Evolutionary conservation across 2,329 filamentous ascomycete genomes (phyloP).

Genomic region (Diaporthe ampelina): DNA sequence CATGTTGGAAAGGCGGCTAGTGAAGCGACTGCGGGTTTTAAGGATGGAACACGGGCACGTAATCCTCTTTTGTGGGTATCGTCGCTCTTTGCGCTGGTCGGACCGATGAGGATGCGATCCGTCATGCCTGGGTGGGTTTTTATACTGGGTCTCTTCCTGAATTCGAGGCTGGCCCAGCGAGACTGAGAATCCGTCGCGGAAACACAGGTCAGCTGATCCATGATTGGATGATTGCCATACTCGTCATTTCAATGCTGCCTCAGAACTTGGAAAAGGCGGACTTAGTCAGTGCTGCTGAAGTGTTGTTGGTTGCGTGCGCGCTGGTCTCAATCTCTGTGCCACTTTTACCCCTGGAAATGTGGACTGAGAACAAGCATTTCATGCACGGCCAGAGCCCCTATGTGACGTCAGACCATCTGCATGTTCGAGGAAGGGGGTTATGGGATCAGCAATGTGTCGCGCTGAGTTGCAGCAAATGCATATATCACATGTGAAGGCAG

Average conservation of each 20-base stretch:
- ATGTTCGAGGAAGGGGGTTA: neutral
- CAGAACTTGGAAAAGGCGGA: neutral
- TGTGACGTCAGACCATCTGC: slow-evolving; percentile 8
- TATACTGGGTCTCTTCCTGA: slow-evolving; percentile 18
- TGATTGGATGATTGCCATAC: neutral
- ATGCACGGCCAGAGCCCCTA: neutral
- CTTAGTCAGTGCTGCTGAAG: slow-evolving; percentile 4
- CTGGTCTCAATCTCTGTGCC: slow-evolving; percentile 36
- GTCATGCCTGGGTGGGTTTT: slow-evolving; percentile 24
- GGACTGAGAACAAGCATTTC: slow-evolving; percentile 23
- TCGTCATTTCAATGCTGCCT: slow-evolving; percentile 7
- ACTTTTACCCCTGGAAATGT: slow-evolving; percentile 36
- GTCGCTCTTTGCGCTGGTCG: slow-evolving; percentile 7
- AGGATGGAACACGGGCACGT: slow-evolving; percentile 29
- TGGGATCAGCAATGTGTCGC: no score
- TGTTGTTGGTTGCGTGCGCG: slow-evolving; percentile 28
- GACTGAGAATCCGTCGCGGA: neutral
- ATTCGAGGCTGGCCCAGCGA: neutral
- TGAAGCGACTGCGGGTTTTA: slow-evolving; percentile 34
- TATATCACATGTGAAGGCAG: no score
- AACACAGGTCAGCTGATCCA: neutral
- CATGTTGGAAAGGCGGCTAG: slow-evolving; percentile 1
- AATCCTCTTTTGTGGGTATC: slow-evolving; percentile 34
- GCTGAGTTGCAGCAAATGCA: no score
- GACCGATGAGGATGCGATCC: slow-evolving; percentile 31